Percentiles rank a stretch among this genome's conserved stretches.
These are phyloP conservation scores for Amanita rimosa DNA, from an alignment of 768 basidiomycete species.

Conservation along the genomic window DNA sequence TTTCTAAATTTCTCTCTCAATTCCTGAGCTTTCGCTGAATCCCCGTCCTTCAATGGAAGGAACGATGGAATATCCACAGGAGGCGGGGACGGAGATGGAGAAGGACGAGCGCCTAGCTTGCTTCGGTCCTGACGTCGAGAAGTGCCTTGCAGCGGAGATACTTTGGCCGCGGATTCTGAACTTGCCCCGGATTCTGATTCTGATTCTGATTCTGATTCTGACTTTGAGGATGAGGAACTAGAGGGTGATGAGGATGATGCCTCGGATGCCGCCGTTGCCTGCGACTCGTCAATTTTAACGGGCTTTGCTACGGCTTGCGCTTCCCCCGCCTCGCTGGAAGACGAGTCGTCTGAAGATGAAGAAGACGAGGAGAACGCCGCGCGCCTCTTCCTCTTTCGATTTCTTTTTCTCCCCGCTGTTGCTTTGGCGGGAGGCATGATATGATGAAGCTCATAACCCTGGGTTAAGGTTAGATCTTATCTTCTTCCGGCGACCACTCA, in stretches of 20 bases:
- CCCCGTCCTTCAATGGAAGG: conserved; percentile 25
- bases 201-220: conserved; percentile 12
- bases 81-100: conserved; percentile 36
- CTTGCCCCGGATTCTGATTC: conserved; percentile 12
- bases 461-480: not conserved
- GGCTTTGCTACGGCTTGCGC: not conserved
- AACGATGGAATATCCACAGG: conserved; percentile 46
- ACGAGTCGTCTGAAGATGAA: conserved; percentile 17
- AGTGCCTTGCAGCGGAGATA: not conserved
- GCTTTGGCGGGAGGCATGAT: conserved; percentile 14
- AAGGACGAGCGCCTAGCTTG: conserved; percentile 4
- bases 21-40: conserved; percentile 32
- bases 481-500: not conserved
- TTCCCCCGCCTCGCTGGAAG: conserved; percentile 9
- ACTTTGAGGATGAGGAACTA: conserved; percentile 12
- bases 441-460: too few species aligned
- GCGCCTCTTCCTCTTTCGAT: conserved; percentile 32
- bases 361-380: conserved; percentile 21
- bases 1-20: conserved; percentile 63
- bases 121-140: conserved; percentile 8
- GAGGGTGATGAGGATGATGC: conserved; percentile 9
- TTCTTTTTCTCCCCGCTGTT: conserved; percentile 22
- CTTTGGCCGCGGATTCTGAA: not conserved
- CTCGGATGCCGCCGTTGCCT: conserved; percentile 2
- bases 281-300: not conserved